Evolutionary conservation across 169 alveolate genomes (phyloP).

Genomic region (Eimeria falciformis): DNA sequence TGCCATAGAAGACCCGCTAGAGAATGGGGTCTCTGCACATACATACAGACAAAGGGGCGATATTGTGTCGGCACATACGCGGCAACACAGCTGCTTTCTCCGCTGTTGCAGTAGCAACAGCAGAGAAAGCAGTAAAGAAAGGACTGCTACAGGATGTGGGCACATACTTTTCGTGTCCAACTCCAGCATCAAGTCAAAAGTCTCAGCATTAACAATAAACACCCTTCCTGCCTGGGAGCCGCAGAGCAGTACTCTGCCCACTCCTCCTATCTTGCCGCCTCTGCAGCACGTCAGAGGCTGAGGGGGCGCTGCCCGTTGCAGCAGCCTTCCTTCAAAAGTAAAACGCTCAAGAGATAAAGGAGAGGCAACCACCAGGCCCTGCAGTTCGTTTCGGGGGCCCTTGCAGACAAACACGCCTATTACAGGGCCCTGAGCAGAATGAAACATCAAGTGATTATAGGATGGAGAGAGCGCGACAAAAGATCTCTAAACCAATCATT

Average conservation of each 20-base stretch:
- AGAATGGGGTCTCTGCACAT: no score
- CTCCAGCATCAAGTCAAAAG: slow-evolving; percentile 51
- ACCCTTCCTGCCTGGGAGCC: slow-evolving; percentile 54
- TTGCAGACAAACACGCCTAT: slow-evolving; percentile 49
- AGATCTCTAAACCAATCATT: neutral
- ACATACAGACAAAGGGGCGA: no score
- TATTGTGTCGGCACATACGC: no score
- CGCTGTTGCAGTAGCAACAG: no score
- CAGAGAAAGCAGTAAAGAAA: no score
- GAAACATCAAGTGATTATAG: no score
- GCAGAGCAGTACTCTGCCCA: slow-evolving; percentile 60
- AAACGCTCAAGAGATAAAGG: slow-evolving; percentile 64
- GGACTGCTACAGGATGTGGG: no score
- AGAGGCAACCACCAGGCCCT: slow-evolving; percentile 53
- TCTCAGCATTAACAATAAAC: slow-evolving; percentile 45
- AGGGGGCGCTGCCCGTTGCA: slow-evolving; percentile 56
- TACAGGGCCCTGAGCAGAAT: slow-evolving; percentile 51
- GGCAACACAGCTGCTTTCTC: no score
- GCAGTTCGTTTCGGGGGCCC: slow-evolving; percentile 60
- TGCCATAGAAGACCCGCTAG: no score
- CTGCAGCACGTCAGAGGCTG: slow-evolving; percentile 69
- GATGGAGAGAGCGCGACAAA: no score
- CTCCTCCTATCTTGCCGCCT: slow-evolving; percentile 63
- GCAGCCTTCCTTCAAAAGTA: slow-evolving; percentile 40
- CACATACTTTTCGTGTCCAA: slow-evolving; percentile 15